phyloP scores from a whole-genome alignment of 805 yeast species.

The Starmerella lactis-condensi region DNA sequence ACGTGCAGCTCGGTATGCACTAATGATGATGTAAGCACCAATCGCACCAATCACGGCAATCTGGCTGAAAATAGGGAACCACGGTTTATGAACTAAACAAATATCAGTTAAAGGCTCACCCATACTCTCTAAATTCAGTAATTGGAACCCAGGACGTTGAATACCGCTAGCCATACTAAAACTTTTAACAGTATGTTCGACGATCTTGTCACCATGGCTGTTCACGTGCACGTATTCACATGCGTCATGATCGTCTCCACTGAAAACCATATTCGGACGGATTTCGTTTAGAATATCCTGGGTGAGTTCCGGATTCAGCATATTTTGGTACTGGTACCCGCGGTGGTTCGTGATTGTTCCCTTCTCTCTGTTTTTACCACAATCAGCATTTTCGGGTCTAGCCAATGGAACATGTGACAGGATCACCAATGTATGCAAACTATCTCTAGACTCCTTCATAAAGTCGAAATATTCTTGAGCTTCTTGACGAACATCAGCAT shows the following conservation, averaged over 20 bases:
- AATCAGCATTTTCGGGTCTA: slow-evolving; percentile 39
- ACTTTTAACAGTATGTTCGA: slow-evolving; percentile 76
- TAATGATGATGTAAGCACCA: no score
- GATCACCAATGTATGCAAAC: slow-evolving; percentile 25
- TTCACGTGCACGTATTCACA: slow-evolving; percentile 53
- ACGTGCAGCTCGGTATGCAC: no score
- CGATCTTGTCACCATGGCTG: slow-evolving; percentile 22
- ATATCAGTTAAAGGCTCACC: slow-evolving; percentile 17
- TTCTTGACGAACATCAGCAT: slow-evolving; percentile 28
- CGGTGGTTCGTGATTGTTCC: slow-evolving; percentile 44
- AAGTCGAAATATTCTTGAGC: slow-evolving; percentile 36
- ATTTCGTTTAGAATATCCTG: slow-evolving; percentile 38
- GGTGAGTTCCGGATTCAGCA: slow-evolving; percentile 44
- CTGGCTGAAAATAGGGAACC: slow-evolving; percentile 18
- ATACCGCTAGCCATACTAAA: slow-evolving; percentile 90
- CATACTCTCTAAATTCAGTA: slow-evolving; percentile 37
- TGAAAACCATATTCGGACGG: slow-evolving; percentile 51
- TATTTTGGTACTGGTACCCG: slow-evolving; percentile 83
- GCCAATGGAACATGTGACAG: slow-evolving; percentile 78
- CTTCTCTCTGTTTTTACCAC: slow-evolving; percentile 68
- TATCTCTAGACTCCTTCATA: slow-evolving; percentile 13
- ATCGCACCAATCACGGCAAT: no score
- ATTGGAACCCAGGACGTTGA: slow-evolving; percentile 64
- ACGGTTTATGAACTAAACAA: slow-evolving; percentile 21
- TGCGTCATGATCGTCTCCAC: slow-evolving; percentile 96